Conservation (phyloP, 345 rosid genomes). For the Anacardium occidentale region DNA sequence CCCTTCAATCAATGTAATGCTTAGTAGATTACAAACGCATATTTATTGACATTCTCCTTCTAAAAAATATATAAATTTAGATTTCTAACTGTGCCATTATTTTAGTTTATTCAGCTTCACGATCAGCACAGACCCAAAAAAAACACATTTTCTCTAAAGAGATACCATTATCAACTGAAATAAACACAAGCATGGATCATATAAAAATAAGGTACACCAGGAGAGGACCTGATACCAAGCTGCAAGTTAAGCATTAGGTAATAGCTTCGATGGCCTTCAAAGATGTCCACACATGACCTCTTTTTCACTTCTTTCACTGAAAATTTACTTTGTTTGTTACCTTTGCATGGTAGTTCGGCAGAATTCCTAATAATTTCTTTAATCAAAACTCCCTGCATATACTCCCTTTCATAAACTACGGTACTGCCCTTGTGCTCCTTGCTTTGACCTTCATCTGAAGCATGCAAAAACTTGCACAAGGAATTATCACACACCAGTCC, state of each 20-base stretch:
- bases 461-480: slow-evolving; percentile 35
- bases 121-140: not conserved
- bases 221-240: slow-evolving; percentile 75
- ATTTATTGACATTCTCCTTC: not conserved
- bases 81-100: not conserved
- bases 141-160: not conserved
- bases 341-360: slow-evolving; percentile 35
- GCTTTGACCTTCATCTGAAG: slow-evolving; percentile 41
- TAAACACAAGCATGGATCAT: not conserved
- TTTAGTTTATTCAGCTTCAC: not conserved
- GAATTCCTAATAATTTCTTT: slow-evolving; percentile 51
- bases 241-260: slow-evolving; percentile 86
- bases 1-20: not conserved
- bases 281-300: slow-evolving; percentile 42
- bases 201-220: not conserved
- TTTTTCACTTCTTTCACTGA: slow-evolving; percentile 44
- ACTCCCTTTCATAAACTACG: slow-evolving; percentile 74
- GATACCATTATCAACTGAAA: slow-evolving; percentile 4
- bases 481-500: slow-evolving; percentile 38
- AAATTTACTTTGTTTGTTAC: slow-evolving; percentile 42
- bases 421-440: slow-evolving; percentile 39
- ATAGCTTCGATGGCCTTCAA: slow-evolving; percentile 51
- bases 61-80: no score
- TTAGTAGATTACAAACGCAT: not conserved
- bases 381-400: slow-evolving; percentile 84